Evolutionary conservation across 169 alveolate species (phyloP).

Genomic region (Eimeria nieschulzi): DNA sequence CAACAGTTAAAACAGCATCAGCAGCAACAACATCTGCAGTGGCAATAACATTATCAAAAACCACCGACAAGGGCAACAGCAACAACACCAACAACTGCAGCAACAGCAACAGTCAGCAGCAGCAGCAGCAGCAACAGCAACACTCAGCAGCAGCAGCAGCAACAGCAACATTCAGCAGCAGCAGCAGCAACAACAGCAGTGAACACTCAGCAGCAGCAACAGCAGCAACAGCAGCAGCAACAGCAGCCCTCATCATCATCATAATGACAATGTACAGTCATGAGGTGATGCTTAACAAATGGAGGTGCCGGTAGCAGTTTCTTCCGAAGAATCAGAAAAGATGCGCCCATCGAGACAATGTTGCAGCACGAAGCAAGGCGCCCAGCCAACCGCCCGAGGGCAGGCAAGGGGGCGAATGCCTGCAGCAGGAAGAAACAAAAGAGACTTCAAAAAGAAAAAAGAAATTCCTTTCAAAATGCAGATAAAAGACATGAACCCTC

Average conservation of each 20-base stretch:
- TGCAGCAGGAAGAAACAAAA: neutral
- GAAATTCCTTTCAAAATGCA: neutral
- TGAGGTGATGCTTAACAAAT: conserved; percentile 24
- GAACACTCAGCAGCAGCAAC: neutral
- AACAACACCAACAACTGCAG: neutral
- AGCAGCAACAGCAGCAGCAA: neutral
- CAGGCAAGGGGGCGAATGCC: conserved; percentile 4
- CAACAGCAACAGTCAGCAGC: neutral
- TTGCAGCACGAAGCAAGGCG: neutral
- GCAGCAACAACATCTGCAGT: neutral
- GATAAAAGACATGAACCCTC: neutral
- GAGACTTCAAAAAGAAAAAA: neutral
- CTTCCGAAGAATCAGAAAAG: neutral
- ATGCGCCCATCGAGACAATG: neutral
- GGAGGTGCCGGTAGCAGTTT: neutral
- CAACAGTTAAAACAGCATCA: neutral
- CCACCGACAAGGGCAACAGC: neutral
- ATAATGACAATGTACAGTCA: neutral
- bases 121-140: neutral
- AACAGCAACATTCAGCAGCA: neutral
- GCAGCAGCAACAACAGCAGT: neutral
- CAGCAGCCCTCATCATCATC: neutral
- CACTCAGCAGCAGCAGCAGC: conserved; percentile 13
- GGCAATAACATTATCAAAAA: neutral
- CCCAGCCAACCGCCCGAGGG: neutral